Percentiles rank a stretch among this genome's conserved stretches.
phyloP scores from a whole-genome alignment of 441 rosid genomes.

The Manihot esculenta region DNA sequence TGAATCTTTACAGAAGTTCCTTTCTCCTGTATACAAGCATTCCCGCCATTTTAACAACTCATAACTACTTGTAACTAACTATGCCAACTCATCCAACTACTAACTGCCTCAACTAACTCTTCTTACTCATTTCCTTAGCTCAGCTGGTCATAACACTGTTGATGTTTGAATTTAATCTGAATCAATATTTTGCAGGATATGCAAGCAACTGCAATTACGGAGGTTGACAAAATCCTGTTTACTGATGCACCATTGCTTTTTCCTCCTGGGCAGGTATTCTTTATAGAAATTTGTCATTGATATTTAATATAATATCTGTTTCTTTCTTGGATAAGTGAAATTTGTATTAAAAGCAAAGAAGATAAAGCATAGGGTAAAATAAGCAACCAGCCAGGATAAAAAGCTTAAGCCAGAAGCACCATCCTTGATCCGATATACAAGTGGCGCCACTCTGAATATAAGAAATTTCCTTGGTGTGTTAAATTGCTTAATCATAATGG shows the following conservation, averaged over 20 bases:
- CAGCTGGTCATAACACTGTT: too few species aligned
- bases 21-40: too few species aligned
- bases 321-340: background rate
- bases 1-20: too few species aligned
- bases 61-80: too few species aligned
- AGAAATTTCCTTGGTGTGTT: background rate
- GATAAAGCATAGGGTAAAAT: background rate
- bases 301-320: background rate
- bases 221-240: conserved; percentile 80
- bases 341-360: background rate
- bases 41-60: too few species aligned
- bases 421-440: background rate
- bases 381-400: background rate
- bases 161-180: background rate
- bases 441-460: background rate
- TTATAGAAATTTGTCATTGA: conserved; percentile 1
- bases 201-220: conserved; percentile 60
- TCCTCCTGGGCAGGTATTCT: conserved; percentile 87
- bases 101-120: too few species aligned
- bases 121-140: too few species aligned
- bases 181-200: conserved; percentile 50
- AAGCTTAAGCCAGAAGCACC: background rate
- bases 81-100: too few species aligned
- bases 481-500: background rate
- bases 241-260: conserved; percentile 89